phyloP scores from a whole-genome alignment of 1,284 basidiomycete species.

The Microbotryum violaceum region DNA sequence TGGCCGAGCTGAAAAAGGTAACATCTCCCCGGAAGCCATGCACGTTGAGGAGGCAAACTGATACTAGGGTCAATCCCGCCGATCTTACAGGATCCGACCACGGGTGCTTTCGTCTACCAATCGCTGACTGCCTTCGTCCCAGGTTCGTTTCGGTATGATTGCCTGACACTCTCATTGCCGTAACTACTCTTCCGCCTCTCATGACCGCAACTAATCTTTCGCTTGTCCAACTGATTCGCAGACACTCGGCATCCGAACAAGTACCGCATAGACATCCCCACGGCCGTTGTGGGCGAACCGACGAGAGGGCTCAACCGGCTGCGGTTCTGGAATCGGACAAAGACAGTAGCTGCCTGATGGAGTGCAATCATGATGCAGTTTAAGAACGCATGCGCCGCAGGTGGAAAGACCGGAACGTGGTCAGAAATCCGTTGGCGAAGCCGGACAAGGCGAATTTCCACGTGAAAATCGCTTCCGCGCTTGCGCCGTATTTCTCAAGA shows the following conservation, averaged over 20 bases:
- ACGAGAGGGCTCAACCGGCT: constrained; percentile 12
- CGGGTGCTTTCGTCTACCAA: constrained; percentile 29
- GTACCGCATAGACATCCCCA: constrained; percentile 26
- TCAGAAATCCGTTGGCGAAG: no score
- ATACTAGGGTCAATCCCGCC: not conserved
- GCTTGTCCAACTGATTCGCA: not conserved
- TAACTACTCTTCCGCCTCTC: not conserved
- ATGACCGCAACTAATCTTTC: not conserved
- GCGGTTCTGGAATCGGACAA: constrained; percentile 23
- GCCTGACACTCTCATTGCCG: not conserved
- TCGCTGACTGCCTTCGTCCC: constrained; percentile 26
- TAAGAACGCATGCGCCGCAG: not conserved
- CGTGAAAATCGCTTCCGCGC: no score
- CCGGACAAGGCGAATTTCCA: no score
- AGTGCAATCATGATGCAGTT: not conserved
- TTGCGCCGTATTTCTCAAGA: no score
- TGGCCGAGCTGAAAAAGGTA: constrained; percentile 30
- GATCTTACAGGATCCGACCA: constrained; percentile 11
- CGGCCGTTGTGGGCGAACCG: constrained; percentile 7
- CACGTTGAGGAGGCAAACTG: not conserved
- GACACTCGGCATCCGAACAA: constrained; percentile 17
- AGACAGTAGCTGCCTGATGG: constrained; percentile 13
- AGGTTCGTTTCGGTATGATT: constrained; percentile 3
- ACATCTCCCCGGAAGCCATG: not conserved
- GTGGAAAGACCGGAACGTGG: not conserved